A percentile compares a stretch with the other conserved stretches of the same genome.
phyloP scores from a whole-genome alignment of 2,329 filamentous ascomycete genomes.

The Cladophialophora immunda region DNA sequence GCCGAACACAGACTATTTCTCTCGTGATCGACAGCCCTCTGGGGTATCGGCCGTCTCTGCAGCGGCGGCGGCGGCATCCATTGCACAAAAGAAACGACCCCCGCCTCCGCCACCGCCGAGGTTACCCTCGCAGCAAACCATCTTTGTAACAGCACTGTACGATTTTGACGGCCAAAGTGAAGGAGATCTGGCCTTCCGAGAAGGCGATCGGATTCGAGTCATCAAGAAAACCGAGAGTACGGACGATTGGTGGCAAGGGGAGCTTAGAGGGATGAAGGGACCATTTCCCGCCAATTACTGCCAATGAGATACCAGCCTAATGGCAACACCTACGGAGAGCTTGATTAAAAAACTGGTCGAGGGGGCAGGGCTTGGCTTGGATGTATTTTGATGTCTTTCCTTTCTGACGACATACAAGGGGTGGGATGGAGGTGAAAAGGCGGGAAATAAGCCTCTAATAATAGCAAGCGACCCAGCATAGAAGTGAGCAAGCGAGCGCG shows the following conservation, averaged over 20 bases:
- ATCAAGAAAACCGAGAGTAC: constrained; percentile 79
- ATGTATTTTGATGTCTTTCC: background rate
- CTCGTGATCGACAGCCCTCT: constrained; percentile 52
- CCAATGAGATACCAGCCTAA: constrained; percentile 26
- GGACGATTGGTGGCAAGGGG: constrained; percentile 90
- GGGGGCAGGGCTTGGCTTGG: background rate
- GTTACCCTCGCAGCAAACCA: constrained; percentile 59
- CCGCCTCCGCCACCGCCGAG: constrained; percentile 76
- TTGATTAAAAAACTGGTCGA: background rate
- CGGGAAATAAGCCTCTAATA: background rate
- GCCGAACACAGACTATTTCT: constrained; percentile 57
- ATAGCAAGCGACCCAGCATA: constrained; percentile 5
- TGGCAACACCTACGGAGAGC: background rate
- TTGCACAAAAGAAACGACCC: constrained; percentile 76
- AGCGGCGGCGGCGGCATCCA: constrained; percentile 41
- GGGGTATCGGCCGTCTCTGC: constrained; percentile 43
- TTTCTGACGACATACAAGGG: background rate
- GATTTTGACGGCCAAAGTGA: constrained; percentile 74
- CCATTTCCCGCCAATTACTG: constrained; percentile 88
- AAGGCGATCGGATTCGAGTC: constrained; percentile 80
- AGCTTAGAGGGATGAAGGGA: constrained; percentile 72
- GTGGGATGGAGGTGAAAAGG: background rate
- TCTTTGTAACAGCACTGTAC: constrained; percentile 76
- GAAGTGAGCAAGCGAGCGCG: background rate
- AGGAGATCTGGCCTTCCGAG: constrained; percentile 76